These are phyloP conservation scores for Yamadazyma sp. DNA, from an alignment of 805 yeast genomes.

Conservation along the genomic window DNA sequence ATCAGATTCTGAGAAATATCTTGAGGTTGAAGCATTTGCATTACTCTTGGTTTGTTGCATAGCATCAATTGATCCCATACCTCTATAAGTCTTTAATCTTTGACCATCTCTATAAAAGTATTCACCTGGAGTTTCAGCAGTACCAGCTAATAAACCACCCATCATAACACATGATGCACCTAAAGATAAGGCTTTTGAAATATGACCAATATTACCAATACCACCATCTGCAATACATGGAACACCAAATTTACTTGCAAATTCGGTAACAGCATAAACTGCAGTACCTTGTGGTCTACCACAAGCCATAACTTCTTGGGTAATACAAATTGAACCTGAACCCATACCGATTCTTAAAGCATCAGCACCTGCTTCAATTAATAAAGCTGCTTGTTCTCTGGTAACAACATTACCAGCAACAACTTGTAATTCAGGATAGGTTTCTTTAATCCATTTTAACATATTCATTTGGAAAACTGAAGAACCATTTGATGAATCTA, in stretches of 20 bases:
- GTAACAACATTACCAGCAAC: constrained; percentile 99
- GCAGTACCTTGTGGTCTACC: constrained; percentile 99
- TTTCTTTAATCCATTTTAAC: constrained; percentile 86
- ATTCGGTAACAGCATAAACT: constrained; percentile 89
- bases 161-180: constrained; percentile 98
- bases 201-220: constrained; percentile 97
- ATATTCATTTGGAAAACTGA: constrained; percentile 91
- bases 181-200: constrained; percentile 91
- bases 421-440: constrained; percentile 76
- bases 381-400: constrained; percentile 96
- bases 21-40: constrained; percentile 96
- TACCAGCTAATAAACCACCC: constrained; percentile 99
- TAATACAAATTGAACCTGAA: constrained; percentile 97
- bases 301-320: constrained; percentile 99
- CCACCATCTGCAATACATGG: constrained; percentile 99
- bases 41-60: constrained; percentile 86
- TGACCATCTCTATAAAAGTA: constrained; percentile 97
- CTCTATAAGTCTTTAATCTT: constrained; percentile 95
- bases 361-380: constrained; percentile 95
- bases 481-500: constrained; percentile 98
- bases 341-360: constrained; percentile 99
- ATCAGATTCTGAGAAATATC: constrained; percentile 96
- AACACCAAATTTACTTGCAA: constrained; percentile 92
- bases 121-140: constrained; percentile 97
- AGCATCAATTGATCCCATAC: constrained; percentile 99